Percentiles rank a stretch among this genome's conserved stretches.
Conservation (phyloP, 2,329 filamentous ascomycete species). For the Alternaria gansuensis region DNA sequence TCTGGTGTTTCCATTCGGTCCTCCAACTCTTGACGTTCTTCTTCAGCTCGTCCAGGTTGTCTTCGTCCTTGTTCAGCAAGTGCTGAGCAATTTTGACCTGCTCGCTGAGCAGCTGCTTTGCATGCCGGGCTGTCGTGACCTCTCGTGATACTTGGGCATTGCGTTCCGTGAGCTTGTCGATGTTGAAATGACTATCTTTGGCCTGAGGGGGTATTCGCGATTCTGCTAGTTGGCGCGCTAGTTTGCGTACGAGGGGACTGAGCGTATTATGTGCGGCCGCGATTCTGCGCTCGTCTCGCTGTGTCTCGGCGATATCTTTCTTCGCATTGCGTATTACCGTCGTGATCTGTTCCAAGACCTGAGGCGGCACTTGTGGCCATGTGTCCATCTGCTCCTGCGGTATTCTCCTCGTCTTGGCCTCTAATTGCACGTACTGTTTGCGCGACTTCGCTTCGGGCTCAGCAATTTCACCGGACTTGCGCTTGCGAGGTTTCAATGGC, state of each 20-base stretch:
- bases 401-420: conserved; percentile 48
- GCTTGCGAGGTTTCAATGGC: conserved; percentile 28
- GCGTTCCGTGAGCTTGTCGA: conserved; percentile 70
- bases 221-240: conserved; percentile 66
- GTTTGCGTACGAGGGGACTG: conserved; percentile 62
- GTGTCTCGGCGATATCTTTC: conserved; percentile 68
- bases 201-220: conserved; percentile 72
- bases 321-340: conserved; percentile 67
- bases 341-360: conserved; percentile 65
- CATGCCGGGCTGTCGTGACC: conserved; percentile 69
- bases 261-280: conserved; percentile 66
- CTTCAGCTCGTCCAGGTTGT: conserved; percentile 42
- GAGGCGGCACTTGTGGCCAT: conserved; percentile 65
- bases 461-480: conserved; percentile 37
- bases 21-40: conserved; percentile 43
- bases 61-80: conserved; percentile 40
- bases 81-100: conserved; percentile 67
- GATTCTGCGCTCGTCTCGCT: conserved; percentile 58
- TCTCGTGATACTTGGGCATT: conserved; percentile 59
- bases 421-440: conserved; percentile 47
- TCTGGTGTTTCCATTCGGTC: conserved; percentile 44
- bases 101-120: conserved; percentile 66
- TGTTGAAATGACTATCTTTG: conserved; percentile 65
- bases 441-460: conserved; percentile 26
- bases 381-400: conserved; percentile 50